Evolutionary conservation across 2,329 filamentous ascomycete genomes (phyloP), one percentile per base, ranked within the genome.

Genomic region (Clarireedia paspali): DNA sequence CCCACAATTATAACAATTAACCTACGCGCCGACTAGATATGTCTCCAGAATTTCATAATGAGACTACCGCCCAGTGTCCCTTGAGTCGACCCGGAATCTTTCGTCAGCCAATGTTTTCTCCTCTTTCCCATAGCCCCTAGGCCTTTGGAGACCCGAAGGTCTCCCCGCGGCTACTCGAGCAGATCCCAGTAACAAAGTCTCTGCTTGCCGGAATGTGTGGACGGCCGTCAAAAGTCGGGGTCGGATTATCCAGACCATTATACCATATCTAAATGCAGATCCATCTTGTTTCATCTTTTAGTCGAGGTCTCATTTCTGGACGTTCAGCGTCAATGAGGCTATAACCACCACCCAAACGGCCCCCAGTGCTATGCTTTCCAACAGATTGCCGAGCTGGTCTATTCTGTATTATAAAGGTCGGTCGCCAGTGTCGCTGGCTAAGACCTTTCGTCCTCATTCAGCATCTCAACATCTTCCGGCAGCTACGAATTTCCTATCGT

Each of bases 31-130:
- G 46, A 50, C 49, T 27, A 42, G 46, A 55, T 44, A 54, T 17
- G 46, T 52, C 53, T 52, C 53, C 53, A 40, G 42, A 45, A 47
- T 45, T 52, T 20, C 6, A 40, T 34, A 48, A 56, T 56, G 53
- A 56, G 47, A 56, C 53, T 56, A 34, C 53, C 53, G 53, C 53
- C 53, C 53, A 52, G 15, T 56, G 53, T 56, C 53, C 53, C 27
- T 34, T 26, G 20, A 46, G 20, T 23, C 17, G 53, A 51, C 48
- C 53, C 7, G 27, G 24, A n/a, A 17, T 39, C 40, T 47, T 30
- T 30, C 20, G 12, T 50, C 27, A 34, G 34, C 53, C 53, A 56
- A 56, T 56, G 38, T 23, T 27, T 45, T 52, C 27, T 27, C 30
- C 23, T 20, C 38, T 52, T 52, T 34, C 7, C 44, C 24, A 23